Base-by-base conservation (phyloP, 2,329 filamentous ascomycete species). In the Phoma sp. region DNA sequence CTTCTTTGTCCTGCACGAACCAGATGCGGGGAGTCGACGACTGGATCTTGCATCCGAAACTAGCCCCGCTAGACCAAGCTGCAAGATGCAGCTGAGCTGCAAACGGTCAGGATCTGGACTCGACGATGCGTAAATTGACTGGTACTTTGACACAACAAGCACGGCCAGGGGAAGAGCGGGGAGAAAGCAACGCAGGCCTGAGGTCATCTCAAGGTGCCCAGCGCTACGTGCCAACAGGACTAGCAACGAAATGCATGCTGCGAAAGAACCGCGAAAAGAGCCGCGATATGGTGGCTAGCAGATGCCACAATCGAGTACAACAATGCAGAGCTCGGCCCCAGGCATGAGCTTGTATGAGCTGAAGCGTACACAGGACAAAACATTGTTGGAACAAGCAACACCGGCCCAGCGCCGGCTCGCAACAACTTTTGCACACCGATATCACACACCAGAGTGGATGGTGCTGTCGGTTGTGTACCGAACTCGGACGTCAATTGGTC, bases 21-120 rank as follows among this genome's bases (percentile, higher is more conserved):
- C 39, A 45, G 45, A 54, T 36, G 43, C 38, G 33, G 45, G 45
- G 43, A 47, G 20, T 18, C 7, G 12, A 29, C 38, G 23, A 9
- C 39, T 37, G 28, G 29, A 49, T 36, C 15, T 5, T 29, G 45
- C 39, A 9, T 34, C 34, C 37, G 28, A 45, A 39, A 48, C 51
- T 45, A 45, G 29, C 33, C 33, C n/a, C 51, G 18, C 34, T 49
- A 49, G 45, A 23, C 45, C 17, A 11, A 39, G 45, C 43, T 45
- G 45, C 32, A 40, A 23, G 7, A 48, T 37, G 43, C 51, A 49
- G 38, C 51, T 48, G 32, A 53, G 45, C 51, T 54, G 45, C 30
- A 45, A 46, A 36, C 51, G 28, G 21, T 18, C 39, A 48, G 39
- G 7, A 26, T 32, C 40, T 54, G 28, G 51, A 46, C 39, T 42